These are phyloP conservation scores for Scenedesmus sp. DNA, from an alignment of 163 green algal species.

Conservation along the genomic window DNA sequence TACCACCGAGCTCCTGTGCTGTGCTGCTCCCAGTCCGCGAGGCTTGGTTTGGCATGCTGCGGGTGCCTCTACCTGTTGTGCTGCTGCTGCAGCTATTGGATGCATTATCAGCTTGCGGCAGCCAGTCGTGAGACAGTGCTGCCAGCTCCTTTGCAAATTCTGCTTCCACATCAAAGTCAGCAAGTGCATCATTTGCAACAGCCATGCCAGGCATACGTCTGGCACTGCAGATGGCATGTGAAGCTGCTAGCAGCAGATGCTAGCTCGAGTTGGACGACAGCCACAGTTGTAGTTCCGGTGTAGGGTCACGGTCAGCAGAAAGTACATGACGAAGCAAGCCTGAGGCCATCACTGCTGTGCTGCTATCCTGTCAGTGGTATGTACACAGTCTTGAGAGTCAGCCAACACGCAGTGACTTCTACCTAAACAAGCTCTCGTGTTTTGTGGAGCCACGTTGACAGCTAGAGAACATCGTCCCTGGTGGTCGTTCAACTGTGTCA, in stretches of 20 bases:
- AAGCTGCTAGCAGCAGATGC: background rate
- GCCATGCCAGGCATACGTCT: background rate
- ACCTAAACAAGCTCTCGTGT: no score
- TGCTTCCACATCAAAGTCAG: constrained; percentile 40
- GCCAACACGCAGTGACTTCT: no score
- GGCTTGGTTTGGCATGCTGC: background rate
- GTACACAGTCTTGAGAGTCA: background rate
- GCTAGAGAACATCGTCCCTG: background rate
- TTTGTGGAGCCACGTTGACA: background rate
- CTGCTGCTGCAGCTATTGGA: background rate
- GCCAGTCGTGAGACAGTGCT: constrained; percentile 9
- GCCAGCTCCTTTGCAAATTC: constrained; percentile 42
- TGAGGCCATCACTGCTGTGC: background rate
- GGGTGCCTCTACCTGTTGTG: background rate
- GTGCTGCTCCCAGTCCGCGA: background rate
- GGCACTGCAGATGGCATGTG: background rate
- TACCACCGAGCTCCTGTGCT: background rate
- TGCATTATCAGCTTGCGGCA: background rate
- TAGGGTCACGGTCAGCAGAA: background rate
- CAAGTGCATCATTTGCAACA: background rate
- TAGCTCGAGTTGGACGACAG: background rate
- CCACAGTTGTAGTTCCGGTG: background rate
- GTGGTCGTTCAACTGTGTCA: background rate
- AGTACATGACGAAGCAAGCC: background rate
- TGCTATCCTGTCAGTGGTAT: background rate